phyloP scores from a whole-genome alignment of 495 filamentous ascomycete genomes.

The Pyronema omphalodes region DNA sequence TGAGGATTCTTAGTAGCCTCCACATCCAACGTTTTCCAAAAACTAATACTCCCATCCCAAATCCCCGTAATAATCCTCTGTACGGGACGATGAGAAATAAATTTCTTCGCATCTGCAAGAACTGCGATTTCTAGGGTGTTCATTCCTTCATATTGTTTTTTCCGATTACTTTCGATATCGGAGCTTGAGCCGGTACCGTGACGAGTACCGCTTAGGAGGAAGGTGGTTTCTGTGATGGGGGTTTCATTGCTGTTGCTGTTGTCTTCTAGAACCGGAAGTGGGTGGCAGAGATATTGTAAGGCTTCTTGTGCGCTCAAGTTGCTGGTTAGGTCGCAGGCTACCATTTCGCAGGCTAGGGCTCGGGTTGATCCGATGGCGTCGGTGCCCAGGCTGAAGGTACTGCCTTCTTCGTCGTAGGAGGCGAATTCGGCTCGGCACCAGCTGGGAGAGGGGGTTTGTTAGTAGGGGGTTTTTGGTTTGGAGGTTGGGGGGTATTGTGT shows the following conservation, averaged over 20 bases:
- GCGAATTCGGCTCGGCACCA: slow-evolving; percentile 21
- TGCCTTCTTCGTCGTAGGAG: slow-evolving; percentile 12
- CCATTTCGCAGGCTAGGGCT: slow-evolving; percentile 73
- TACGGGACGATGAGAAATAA: slow-evolving; percentile 67
- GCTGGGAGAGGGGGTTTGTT: slow-evolving; percentile 3
- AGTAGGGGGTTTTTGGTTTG: neutral
- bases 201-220: neutral
- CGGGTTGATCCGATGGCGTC: slow-evolving; percentile 35
- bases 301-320: slow-evolving; percentile 62
- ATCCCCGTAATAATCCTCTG: slow-evolving; percentile 78
- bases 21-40: slow-evolving; percentile 69
- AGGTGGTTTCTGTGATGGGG: neutral
- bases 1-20: slow-evolving; percentile 63
- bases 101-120: slow-evolving; percentile 76
- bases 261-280: slow-evolving; percentile 34
- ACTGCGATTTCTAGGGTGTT: slow-evolving; percentile 84
- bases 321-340: slow-evolving; percentile 75
- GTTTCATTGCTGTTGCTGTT: neutral
- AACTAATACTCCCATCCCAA: slow-evolving; percentile 81
- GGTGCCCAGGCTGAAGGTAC: slow-evolving; percentile 12
- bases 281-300: slow-evolving; percentile 67
- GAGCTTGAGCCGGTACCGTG: slow-evolving; percentile 10
- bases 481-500: too few relatives aligned
- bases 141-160: slow-evolving; percentile 25
- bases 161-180: slow-evolving; percentile 16